Evolutionary conservation across 495 filamentous ascomycete species (phyloP).

Genomic region (Hypoxylon lienhwacheense): DNA sequence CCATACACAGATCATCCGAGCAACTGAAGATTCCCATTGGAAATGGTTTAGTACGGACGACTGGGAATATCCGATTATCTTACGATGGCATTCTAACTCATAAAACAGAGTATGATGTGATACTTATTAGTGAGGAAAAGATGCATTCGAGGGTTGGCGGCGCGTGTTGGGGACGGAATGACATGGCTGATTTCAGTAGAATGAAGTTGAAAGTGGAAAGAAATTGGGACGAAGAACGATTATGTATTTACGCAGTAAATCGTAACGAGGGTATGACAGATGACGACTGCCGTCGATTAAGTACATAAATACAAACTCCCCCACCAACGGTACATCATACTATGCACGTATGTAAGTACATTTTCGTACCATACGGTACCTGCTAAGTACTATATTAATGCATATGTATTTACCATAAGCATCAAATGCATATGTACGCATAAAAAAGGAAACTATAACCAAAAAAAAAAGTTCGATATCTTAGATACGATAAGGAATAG

Average conservation of each 20-base stretch:
- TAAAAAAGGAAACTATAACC: constrained; percentile 12
- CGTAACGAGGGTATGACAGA: no score
- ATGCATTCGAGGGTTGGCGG: constrained; percentile 19
- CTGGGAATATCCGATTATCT: constrained; percentile 6
- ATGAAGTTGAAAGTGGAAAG: constrained; percentile 22
- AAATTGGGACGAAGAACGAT: constrained; percentile 1
- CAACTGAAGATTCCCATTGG: constrained; percentile 39
- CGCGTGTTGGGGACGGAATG: constrained; percentile 10
- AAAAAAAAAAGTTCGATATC: constrained; percentile 37
- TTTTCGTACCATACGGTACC: no score
- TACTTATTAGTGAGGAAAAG: constrained; percentile 9
- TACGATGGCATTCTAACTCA: constrained; percentile 22
- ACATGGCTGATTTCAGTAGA: constrained; percentile 12
- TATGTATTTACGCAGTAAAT: constrained; percentile 8
- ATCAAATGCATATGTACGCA: not conserved
- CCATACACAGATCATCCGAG: constrained; percentile 40
- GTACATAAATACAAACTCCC: no score
- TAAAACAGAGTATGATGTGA: not conserved
- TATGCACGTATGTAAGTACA: no score
- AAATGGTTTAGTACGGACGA: constrained; percentile 9
- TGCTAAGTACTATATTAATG: no score
- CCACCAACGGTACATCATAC: no score
- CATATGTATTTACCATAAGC: not conserved
- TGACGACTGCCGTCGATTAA: constrained; percentile 20
- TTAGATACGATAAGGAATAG: no score